A percentile compares a stretch with the other conserved stretches of the same genome.
Evolutionary conservation across 2,329 filamentous ascomycete species (phyloP).

Genomic region (Karstenula rhodostoma): DNA sequence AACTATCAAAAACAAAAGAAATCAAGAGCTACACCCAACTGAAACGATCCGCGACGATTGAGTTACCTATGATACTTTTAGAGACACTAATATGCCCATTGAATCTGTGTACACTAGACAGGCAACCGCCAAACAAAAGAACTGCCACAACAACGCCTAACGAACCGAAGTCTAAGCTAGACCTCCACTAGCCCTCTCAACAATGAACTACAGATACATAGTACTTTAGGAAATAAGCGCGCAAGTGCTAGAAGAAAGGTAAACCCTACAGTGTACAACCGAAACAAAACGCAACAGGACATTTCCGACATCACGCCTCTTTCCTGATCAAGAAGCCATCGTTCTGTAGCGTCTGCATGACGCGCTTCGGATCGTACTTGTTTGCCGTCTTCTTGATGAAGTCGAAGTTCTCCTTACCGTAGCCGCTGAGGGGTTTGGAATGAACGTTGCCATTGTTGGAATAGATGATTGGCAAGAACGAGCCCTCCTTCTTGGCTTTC

Average conservation of each 20-base stretch:
- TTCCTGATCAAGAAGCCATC: slow-evolving; percentile 22
- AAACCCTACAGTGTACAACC: background rate
- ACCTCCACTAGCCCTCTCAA: background rate
- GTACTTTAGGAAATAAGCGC: background rate
- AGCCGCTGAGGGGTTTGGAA: background rate
- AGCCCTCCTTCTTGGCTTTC: background rate
- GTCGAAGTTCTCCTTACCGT: background rate
- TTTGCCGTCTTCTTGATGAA: background rate
- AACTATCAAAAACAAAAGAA: too few relatives aligned
- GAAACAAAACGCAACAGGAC: slow-evolving; percentile 39
- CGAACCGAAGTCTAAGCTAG: background rate
- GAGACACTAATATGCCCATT: too few relatives aligned
- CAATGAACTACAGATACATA: background rate
- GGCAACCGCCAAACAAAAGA: background rate
- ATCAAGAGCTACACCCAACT: too few relatives aligned
- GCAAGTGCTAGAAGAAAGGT: background rate
- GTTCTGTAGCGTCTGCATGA: background rate
- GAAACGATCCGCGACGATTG: too few relatives aligned
- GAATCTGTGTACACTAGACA: too few relatives aligned
- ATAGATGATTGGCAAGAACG: background rate
- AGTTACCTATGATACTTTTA: too few relatives aligned
- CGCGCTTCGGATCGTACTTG: background rate
- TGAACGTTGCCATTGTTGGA: background rate
- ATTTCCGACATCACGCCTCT: slow-evolving; percentile 48
- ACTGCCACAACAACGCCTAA: background rate